Evolutionary conservation across 73 alveolate species (phyloP), one percentile per base, ranked within the genome.

Genomic region (Symbiodinium natans): DNA sequence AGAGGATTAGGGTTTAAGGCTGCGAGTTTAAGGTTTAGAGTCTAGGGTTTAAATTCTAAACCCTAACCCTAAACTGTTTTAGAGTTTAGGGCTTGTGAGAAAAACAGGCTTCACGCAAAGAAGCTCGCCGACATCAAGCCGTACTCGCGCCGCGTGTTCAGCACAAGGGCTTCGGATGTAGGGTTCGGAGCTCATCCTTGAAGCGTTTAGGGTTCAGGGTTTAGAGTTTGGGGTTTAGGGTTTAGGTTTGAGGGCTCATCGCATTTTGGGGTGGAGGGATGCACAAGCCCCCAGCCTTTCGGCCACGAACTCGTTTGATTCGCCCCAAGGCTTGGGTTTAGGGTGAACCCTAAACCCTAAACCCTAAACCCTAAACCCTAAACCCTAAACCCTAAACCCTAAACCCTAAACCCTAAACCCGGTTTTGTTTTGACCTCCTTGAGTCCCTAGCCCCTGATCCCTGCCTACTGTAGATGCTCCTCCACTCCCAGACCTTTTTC

Each of bases 41-140:
- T 52, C n/a, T 21, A 52, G 71, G n/a, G 0, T 27, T 27, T 52
- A 52, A 52, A 48, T 25, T 25, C 68, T 52, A 6, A 52, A 52
- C 68, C 68, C 68, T 48, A 10, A 52, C n/a, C 71, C 71, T 13
- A 43, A 43, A 6, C 56, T 43, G 11, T 52, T 52, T 21, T 27
- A 52, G 71, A 13, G 29, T 52, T 52, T 0, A 23, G 71, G 68
- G 29, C 27, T 52, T 13, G 71, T 52, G 71, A 13, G 9, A 23
- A 21, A 23, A 86, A 59, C 73, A 38, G 95, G 86, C 41, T 88
- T 54, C 68, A 40, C 36, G 95, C 95, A 4, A 59, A 63, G 86
- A 88, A 88, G 41, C 95, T 88, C 36, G 36, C 95, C 31, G 95
- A 88, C 95, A 68, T 88, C 86, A 88, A 88, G 39, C 95, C 95